Base-by-base conservation (phyloP, 1,284 basidiomycete genomes). In the Phellinidium pouzarii region DNA sequence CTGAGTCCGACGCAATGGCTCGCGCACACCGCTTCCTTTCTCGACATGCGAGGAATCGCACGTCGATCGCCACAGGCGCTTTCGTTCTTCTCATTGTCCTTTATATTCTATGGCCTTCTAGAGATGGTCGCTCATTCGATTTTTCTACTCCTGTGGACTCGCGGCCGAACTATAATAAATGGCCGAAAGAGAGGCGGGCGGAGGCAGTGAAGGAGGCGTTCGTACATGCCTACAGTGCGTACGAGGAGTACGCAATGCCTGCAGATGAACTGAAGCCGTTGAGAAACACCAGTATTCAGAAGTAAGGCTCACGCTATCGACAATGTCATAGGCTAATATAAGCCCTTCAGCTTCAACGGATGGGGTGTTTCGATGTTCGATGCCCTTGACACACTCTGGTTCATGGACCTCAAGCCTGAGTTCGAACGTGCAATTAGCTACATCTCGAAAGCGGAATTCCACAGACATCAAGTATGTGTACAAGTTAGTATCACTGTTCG, bases 291-390 rank as follows among this genome's bases (percentile, higher is more conserved):
- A 67, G 65, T 14, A 62, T 69, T 14, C 70, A 84, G 65, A 78
- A 77, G 84, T 87, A 58, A 57, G 77, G 61, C 17, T 43, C 14
- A 12, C 6, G 20, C 3, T 7, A 42, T 17, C 36, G 50, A 50
- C 53, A 44, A 17, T 0, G 17, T 31, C 12, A 14, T 38, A 26
- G 23, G 4, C 52, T 38, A n/a, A 11, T 46, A 46, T 19, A n/a
- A 7, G 29, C 43, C 41, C 14, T 41, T n/a, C 58, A 87, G 85
- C 53, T 84, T 87, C 64, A 87, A 87, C 62, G 83, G 88, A 6
- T 96, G 94, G 93, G 91, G 91, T 11, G 84, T 94, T 0, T 86
- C 87, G 1, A 77, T 84, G 49, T 77, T 91, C 56, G 91, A 92
- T 62, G 80, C 87, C 2, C 76, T 97, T 14, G 92, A 95, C 64